These are phyloP conservation scores for Cucurbita pepo DNA, from an alignment of 306 rosid species.

Conservation along the genomic window DNA sequence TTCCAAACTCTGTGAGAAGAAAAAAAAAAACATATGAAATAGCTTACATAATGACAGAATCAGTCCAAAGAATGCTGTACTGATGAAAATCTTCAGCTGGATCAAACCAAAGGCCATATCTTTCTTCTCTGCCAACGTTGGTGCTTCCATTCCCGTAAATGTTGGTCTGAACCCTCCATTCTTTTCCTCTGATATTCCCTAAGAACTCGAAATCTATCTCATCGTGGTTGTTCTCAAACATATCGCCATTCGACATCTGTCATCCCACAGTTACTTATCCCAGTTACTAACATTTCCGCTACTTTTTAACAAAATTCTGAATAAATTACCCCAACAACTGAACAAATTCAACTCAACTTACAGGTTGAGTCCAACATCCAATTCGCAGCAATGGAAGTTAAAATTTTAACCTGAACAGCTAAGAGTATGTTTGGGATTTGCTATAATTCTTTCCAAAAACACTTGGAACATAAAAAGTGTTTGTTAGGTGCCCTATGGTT, in stretches of 20 bases:
- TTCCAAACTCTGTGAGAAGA: background rate
- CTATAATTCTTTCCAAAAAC: too few relatives aligned
- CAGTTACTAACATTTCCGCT: background rate
- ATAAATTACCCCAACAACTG: background rate
- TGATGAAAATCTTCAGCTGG: constrained; percentile 78
- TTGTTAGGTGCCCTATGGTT: too few relatives aligned
- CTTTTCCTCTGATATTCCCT: constrained; percentile 88
- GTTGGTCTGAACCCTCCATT: constrained; percentile 94
- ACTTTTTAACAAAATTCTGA: background rate
- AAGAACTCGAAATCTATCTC: constrained; percentile 70
- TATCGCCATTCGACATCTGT: constrained; percentile 73
- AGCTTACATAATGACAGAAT: constrained; percentile 69
- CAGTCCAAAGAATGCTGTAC: constrained; percentile 86
- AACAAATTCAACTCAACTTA: background rate
- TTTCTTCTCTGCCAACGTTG: constrained; percentile 73
- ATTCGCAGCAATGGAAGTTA: background rate
- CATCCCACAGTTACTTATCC: background rate
- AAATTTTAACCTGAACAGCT: background rate
- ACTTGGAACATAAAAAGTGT: background rate
- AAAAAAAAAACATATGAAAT: background rate
- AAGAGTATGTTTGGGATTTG: background rate
- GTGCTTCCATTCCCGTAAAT: constrained; percentile 99
- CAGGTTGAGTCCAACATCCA: background rate
- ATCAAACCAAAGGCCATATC: constrained; percentile 83
- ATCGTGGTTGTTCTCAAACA: constrained; percentile 47